A percentile compares a stretch with the other conserved stretches of the same genome.
Evolutionary conservation across 345 rosid genomes (phyloP).

Genomic region (Atalantia buxifolia): DNA sequence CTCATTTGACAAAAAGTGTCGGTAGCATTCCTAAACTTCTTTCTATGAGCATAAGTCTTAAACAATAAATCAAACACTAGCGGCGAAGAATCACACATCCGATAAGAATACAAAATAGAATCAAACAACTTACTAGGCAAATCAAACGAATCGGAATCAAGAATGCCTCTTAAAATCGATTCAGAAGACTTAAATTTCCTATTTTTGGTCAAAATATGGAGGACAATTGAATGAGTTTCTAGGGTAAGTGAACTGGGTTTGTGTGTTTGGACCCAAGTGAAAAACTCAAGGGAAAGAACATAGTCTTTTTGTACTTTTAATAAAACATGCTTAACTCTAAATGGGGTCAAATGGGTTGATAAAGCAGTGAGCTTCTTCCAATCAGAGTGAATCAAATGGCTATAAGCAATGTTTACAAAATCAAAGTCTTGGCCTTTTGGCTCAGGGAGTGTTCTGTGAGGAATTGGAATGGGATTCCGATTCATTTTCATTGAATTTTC

Average conservation of each 20-base stretch:
- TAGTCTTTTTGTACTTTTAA: conserved; percentile 58
- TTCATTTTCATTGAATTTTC: conserved; percentile 16
- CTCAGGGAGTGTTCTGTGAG: conserved; percentile 60
- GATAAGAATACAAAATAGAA: conserved; percentile 50
- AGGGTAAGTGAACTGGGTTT: conserved; percentile 50
- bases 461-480: conserved; percentile 51
- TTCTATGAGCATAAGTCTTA: conserved; percentile 61
- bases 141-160: conserved; percentile 25
- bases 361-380: conserved; percentile 61
- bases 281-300: conserved; percentile 74
- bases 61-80: conserved; percentile 75
- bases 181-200: conserved; percentile 74
- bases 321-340: conserved; percentile 58
- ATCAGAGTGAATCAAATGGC: conserved; percentile 80
- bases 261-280: conserved; percentile 52
- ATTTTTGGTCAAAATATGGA: conserved; percentile 66
- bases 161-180: conserved; percentile 40
- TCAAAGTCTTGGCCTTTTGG: conserved; percentile 80
- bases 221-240: conserved; percentile 53
- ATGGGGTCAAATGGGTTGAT: conserved; percentile 40
- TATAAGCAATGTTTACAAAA: conserved; percentile 69
- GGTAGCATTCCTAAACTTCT: conserved; percentile 65
- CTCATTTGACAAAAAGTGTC: conserved; percentile 59
- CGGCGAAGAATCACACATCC: conserved; percentile 73
- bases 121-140: conserved; percentile 60